Evolutionary conservation across 495 filamentous ascomycete genomes (phyloP).

Genomic region (Podospora anserina): DNA sequence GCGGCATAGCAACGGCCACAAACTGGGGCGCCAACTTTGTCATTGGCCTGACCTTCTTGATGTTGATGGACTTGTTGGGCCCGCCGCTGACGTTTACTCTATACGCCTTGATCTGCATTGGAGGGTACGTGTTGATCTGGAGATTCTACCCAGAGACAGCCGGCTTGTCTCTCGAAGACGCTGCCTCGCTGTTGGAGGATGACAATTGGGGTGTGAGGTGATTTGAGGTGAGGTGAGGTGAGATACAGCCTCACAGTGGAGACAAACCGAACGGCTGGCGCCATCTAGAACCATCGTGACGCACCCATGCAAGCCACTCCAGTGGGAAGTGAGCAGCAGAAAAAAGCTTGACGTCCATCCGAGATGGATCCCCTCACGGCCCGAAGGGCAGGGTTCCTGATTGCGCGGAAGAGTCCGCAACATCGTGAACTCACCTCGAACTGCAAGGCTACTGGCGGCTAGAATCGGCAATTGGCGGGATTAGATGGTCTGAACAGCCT

Average conservation of each 20-base stretch:
- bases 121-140: constrained; percentile 65
- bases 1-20: constrained; percentile 76
- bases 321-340: not conserved
- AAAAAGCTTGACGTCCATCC: constrained; percentile 5
- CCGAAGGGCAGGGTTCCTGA: constrained; percentile 5
- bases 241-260: not conserved
- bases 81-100: constrained; percentile 75
- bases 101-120: constrained; percentile 67
- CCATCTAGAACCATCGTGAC: constrained; percentile 14
- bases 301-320: constrained; percentile 13
- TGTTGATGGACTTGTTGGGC: constrained; percentile 74
- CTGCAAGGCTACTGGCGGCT: constrained; percentile 10
- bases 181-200: constrained; percentile 66
- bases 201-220: constrained; percentile 66
- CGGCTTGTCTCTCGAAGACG: constrained; percentile 77
- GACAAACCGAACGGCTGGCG: not conserved
- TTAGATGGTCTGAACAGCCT: not conserved
- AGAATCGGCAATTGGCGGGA: constrained; percentile 17
- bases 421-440: not conserved
- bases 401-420: not conserved
- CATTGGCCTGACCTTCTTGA: constrained; percentile 82
- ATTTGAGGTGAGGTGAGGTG: not conserved
- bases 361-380: not conserved
- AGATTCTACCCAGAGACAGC: constrained; percentile 81
- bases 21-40: constrained; percentile 89